Base-by-base conservation (phyloP, 2,329 filamentous ascomycete species). In the Lojkania enalia region DNA sequence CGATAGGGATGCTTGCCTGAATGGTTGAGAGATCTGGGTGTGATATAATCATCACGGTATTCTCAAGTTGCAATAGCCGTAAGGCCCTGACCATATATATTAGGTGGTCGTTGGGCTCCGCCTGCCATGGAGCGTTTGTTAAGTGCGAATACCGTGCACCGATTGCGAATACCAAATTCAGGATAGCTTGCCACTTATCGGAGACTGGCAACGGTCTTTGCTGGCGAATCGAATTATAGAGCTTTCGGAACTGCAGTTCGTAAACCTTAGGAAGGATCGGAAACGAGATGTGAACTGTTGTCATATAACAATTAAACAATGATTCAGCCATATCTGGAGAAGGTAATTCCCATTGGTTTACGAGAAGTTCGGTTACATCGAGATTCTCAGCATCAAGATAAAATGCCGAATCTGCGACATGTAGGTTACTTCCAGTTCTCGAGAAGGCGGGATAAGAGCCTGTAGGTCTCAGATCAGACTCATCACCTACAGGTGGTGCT, bases 131-230 rank as follows among this genome's bases (percentile, higher is more conserved):
- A 16, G 30, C 30, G 16, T 9, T 15, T 7, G 16, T 33, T 15
- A 71, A 56, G 42, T 70, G 60, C 4, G 66, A 66, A 46, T 69
- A 66, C 37, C 63, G 63, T 9, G 71, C 63, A 4, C 67, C 70
- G n/a, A 75, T 69, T 9, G 72, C 72, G 29, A 74, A 72, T 1
- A 74, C 53, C 11, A 74, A 35, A 35, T 75, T 73, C 45, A 74
- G 37, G 3, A 69, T 63, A 3, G 67, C 68, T 3, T 63, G 60
- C 70, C 69, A 73, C 36, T 44, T 51, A 3, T 52, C 37, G 6
- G 55, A 49, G 2, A 61, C 38, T 2, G 49, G 44, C 19, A 9
- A 15, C 6, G 9, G 7, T 11, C 27, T 30, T 29, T 48, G 25
- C 4, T 47, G 37, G 9, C 29, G 48, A 2, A 46, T 20, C 1